Percentiles rank a stretch among this genome's conserved stretches.
Conservation (phyloP, 768 basidiomycete species). For the Kwoniella sp. region DNA sequence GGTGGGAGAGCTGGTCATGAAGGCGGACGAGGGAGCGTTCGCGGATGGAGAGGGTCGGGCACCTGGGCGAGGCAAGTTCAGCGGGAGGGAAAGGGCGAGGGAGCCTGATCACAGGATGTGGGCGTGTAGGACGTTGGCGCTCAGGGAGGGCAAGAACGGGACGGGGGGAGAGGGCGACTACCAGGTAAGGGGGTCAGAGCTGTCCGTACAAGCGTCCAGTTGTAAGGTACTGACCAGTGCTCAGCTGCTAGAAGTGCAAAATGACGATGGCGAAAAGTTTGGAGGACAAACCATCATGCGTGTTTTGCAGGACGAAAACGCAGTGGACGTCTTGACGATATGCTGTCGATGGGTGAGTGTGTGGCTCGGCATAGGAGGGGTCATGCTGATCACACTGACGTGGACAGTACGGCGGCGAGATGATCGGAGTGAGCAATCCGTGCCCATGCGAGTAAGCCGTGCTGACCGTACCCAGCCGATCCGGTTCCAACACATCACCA, state of each 20-base stretch:
- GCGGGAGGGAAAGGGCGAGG: constrained; percentile 25
- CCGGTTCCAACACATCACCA: constrained; percentile 42
- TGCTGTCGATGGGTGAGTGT: constrained; percentile 42
- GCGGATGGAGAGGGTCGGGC: constrained; percentile 28
- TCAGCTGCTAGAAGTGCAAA: constrained; percentile 33
- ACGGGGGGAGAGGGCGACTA: constrained; percentile 43
- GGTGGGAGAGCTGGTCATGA: constrained; percentile 20
- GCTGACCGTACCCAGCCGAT: constrained; percentile 30
- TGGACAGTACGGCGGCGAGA: constrained; percentile 43
- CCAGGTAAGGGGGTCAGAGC: constrained; percentile 38
- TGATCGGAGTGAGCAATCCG: constrained; percentile 34
- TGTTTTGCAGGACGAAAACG: constrained; percentile 29
- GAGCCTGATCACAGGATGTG: constrained; percentile 49
- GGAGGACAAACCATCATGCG: constrained; percentile 37
- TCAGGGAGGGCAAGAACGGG: constrained; percentile 41
- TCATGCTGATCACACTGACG: background rate
- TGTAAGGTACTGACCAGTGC: background rate
- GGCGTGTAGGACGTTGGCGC: constrained; percentile 28
- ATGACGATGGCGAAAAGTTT: constrained; percentile 44
- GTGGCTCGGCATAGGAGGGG: background rate
- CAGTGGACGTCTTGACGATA: constrained; percentile 36
- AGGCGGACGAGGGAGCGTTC: constrained; percentile 34
- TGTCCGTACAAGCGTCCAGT: background rate
- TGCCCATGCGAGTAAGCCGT: background rate
- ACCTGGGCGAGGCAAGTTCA: constrained; percentile 3